Evolutionary conservation across 345 rosid species (phyloP), one percentile per base, ranked within the genome.

Genomic region (Abelmoschus esculentus): DNA sequence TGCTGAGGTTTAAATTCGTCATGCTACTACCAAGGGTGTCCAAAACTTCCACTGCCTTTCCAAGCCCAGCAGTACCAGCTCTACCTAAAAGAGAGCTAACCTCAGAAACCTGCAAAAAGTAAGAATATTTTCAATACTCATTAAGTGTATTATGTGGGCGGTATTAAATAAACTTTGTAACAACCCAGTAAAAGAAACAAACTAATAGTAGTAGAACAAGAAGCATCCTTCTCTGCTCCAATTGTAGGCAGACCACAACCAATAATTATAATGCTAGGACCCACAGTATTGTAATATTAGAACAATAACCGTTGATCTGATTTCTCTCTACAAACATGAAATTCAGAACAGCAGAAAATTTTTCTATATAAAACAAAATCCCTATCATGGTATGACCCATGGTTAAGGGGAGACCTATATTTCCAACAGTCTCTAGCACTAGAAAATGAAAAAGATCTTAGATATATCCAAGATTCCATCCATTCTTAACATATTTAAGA

Each of bases 11-110:
- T 73, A 93, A 75, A 84, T 78, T 91, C 10, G 98, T 89, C 96
- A 93, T 84, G 81, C 97, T 88, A 78, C 97, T 93, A 66, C 98
- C 96, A 2, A 93, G 89, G 1, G 98, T 89, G 79, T 91, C 98
- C 77, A 93, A 79, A 36, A 93, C 97, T 7, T 93, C 96, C 47
- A 86, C 91, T 38, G 98, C 98, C 83, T 89, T 93, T 66, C 90
- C 98, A 67, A 86, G 74, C 47, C 96, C 96, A 70, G 76, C 85
- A 71, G 91, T 86, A 57, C 99, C 96, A 72, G 99, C 99, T 80
- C 89, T 88, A 58, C 97, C 91, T 78, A 93, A 75, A 60, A 84
- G 79, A 40, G 92, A 84, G 74, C 96, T 85, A 47, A 93, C 91
- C 86, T 91, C 98, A 14, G 98, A 84, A 74, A 93, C 98, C 98